phyloP scores from a whole-genome alignment of 192 early-diverging fungal genomes.

The Umbelopsis sp. region DNA sequence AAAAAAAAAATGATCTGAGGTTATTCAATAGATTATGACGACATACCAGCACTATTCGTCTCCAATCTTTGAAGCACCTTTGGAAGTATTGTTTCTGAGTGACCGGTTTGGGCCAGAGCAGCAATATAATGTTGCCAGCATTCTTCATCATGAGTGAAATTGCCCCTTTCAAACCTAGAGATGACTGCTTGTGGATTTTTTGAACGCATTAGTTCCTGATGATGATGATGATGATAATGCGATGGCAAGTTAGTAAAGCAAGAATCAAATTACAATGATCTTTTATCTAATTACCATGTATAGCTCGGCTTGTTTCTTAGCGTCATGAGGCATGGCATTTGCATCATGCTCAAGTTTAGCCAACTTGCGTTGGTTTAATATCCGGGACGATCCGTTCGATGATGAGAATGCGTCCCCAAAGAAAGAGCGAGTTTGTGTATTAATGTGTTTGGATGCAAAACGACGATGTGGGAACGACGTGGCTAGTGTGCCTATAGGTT shows the following conservation, averaged over 20 bases:
- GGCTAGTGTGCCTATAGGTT: background rate
- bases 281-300: constrained; percentile 57
- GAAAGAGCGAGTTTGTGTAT: background rate
- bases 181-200: constrained; percentile 55
- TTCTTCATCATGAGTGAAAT: constrained; percentile 54
- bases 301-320: constrained; percentile 49
- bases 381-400: constrained; percentile 34
- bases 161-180: constrained; percentile 55
- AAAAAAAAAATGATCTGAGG: background rate
- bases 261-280: background rate
- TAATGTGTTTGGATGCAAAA: background rate
- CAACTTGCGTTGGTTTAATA: constrained; percentile 45
- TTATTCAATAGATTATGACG: constrained; percentile 21
- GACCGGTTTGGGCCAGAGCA: constrained; percentile 51
- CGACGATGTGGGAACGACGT: background rate
- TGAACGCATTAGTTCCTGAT: constrained; percentile 52
- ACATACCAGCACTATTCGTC: constrained; percentile 27
- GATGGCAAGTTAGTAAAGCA: background rate
- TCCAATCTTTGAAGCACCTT: constrained; percentile 54
- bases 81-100: constrained; percentile 56
- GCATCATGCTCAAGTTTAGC: constrained; percentile 58
- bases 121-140: constrained; percentile 56
- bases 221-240: too few species aligned
- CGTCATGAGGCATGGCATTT: constrained; percentile 49
- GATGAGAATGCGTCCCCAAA: constrained; percentile 11